Evolutionary conservation across 176 grass and related monocot species (phyloP).

Genomic region (Aegilops umbellulata): DNA sequence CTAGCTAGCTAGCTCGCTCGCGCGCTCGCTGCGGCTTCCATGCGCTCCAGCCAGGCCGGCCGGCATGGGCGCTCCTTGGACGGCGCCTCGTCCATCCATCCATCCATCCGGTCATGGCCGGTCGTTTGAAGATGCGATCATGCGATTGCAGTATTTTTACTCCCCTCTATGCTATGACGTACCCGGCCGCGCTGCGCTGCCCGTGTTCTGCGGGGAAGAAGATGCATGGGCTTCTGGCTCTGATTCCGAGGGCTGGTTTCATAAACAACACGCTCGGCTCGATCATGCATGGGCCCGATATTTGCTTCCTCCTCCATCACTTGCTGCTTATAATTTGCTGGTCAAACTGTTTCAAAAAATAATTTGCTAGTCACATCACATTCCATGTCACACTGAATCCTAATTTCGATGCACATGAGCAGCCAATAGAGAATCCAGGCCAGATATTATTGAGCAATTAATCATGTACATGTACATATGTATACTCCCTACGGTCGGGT

Average conservation of each 20-base stretch:
- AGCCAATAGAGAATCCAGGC: background rate
- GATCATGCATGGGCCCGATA: background rate
- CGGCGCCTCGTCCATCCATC: background rate
- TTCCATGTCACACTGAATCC: background rate
- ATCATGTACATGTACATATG: too few relatives aligned
- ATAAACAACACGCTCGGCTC: background rate
- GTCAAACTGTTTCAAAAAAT: too few relatives aligned
- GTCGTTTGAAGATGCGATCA: background rate
- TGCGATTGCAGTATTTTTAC: background rate
- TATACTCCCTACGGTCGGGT: too few relatives aligned
- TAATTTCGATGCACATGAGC: background rate
- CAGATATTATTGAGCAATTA: too few relatives aligned
- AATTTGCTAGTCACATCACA: background rate
- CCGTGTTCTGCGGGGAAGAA: conserved; percentile 23
- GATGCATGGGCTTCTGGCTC: background rate
- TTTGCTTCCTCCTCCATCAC: background rate
- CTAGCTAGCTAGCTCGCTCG: background rate
- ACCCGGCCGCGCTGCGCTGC: background rate
- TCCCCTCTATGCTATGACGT: background rate
- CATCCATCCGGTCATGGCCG: background rate
- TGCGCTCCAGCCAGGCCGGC: background rate
- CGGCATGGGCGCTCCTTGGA: conserved; percentile 34
- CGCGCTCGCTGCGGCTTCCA: background rate
- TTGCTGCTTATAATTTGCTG: background rate
- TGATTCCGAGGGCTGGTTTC: conserved; percentile 20